Base-by-base conservation (phyloP, 148 eudicot genomes). In the Rhododendron ovatum region DNA sequence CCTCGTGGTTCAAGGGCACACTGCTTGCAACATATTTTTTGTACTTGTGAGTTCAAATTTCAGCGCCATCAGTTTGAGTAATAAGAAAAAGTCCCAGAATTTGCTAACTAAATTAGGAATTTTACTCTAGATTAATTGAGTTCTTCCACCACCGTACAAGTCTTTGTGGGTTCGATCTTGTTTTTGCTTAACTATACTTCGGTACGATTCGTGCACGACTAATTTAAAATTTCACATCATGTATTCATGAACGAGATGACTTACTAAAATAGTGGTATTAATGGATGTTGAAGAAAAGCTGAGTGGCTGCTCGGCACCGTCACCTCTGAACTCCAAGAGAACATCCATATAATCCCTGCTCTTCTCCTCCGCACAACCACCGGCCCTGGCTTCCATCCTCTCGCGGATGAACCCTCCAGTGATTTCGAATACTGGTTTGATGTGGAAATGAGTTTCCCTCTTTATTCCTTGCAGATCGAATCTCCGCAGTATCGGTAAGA, bases 251-350 rank as follows among this genome's bases (percentile, higher is more conserved):
- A n/a, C 3, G n/a, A 65, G 71, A 11, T 67, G 57, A 45, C 88
- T 89, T 33, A 87, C 90, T 50, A 91, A 90, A 28, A 90, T 88
- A 43, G 78, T 83, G 37, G 67, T 79, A 74, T 87, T 87, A 74
- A 83, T 87, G 1, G 83, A 83, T 65, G 86, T 83, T 4, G 83
- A 78, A 39, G 88, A 87, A 76, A 87, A 83, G 37, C 79, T 83
- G 24, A 15, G 53, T 1, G 86, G 85, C 5, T 79, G 83, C 41
- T 88, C 89, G 12, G 45, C 65, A 2, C 85, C 87, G 20, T 88
- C 89, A 26, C 89, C 85, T 10, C 84, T 33, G 30, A 82, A 82
- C 74, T 48, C 84, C 71, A 88, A 85, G 41, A 92, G 82, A 41
- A 84, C 88, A 53, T 90, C 91, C 65, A 90, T 90, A 57, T 77